These are phyloP conservation scores for Serendipita sp. DNA, from an alignment of 768 basidiomycete genomes.

Conservation along the genomic window DNA sequence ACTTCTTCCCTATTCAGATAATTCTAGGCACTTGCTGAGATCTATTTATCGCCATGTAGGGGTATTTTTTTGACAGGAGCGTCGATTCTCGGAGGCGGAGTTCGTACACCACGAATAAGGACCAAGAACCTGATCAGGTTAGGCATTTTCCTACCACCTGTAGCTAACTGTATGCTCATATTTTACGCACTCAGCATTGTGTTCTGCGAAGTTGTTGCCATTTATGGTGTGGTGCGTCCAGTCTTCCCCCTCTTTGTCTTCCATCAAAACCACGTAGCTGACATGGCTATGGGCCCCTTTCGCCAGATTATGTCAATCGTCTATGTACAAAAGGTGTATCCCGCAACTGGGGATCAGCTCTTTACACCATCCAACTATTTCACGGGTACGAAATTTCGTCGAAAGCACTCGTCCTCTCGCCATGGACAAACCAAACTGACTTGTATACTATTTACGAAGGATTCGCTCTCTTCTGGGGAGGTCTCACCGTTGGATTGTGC, in stretches of 20 bases:
- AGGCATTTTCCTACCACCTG: conserved; percentile 12
- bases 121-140: conserved; percentile 98
- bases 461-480: conserved; percentile 93
- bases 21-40: background rate
- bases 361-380: conserved; percentile 85
- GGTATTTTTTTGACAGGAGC: conserved; percentile 94
- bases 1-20: background rate
- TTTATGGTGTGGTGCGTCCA: conserved; percentile 77
- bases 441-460: conserved; percentile 33
- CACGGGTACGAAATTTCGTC: conserved; percentile 39
- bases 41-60: conserved; percentile 33
- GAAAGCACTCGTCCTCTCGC: background rate
- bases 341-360: conserved; percentile 44
- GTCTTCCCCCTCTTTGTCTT: background rate
- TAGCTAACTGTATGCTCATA: background rate
- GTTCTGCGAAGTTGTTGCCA: conserved; percentile 98
- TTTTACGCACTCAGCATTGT: conserved; percentile 52
- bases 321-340: conserved; percentile 66
- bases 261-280: background rate
- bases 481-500: conserved; percentile 83
- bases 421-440: background rate
- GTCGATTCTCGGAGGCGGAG: conserved; percentile 94
- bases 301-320: conserved; percentile 90
- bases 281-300: conserved; percentile 1
- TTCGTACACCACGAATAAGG: conserved; percentile 79